Percentiles rank a stretch among this genome's conserved stretches.
Conservation (phyloP, 306 rosid genomes). For the Begonia peltatifolia region DNA sequence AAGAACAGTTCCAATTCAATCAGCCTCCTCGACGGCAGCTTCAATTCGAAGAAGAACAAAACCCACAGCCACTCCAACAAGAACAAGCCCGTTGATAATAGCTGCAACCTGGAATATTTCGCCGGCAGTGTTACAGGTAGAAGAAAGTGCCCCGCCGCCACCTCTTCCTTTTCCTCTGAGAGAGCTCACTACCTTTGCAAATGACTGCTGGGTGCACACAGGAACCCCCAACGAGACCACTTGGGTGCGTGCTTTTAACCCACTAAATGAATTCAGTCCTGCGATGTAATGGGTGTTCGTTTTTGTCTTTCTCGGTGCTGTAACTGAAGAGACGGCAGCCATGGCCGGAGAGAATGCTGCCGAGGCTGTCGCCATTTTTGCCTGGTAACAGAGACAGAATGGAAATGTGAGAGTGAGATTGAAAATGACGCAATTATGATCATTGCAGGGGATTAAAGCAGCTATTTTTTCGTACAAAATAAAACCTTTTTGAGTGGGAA, state of each 20-base stretch:
- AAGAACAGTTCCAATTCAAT: slow-evolving; percentile 8
- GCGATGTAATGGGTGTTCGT: slow-evolving; percentile 25
- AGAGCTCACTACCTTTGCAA: slow-evolving; percentile 51
- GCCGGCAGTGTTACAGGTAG: slow-evolving; percentile 60
- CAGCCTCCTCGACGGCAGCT: slow-evolving; percentile 56
- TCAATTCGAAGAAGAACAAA: slow-evolving; percentile 76
- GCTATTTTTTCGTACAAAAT: not conserved
- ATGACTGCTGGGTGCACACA: slow-evolving; percentile 32
- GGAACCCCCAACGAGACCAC: slow-evolving; percentile 47
- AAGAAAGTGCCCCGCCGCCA: slow-evolving; percentile 43
- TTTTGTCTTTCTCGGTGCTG: slow-evolving; percentile 17
- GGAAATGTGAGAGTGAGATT: not conserved
- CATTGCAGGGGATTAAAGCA: too few relatives aligned
- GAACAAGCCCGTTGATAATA: slow-evolving; percentile 50
- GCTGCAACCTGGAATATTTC: slow-evolving; percentile 78
- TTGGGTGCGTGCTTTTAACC: slow-evolving; percentile 46
- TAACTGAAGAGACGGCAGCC: slow-evolving; percentile 21
- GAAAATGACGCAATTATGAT: too few relatives aligned
- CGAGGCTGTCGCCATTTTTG: slow-evolving; percentile 40
- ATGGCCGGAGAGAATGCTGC: slow-evolving; percentile 39
- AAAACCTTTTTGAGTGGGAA: not conserved
- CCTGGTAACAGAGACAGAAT: slow-evolving; percentile 13
- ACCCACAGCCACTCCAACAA: slow-evolving; percentile 78
- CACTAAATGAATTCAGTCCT: slow-evolving; percentile 42
- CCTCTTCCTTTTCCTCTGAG: slow-evolving; percentile 34